These are phyloP conservation scores for Leptomonas pyrrhocoris DNA, from an alignment of 208 protist genomes.

Conservation along the genomic window DNA sequence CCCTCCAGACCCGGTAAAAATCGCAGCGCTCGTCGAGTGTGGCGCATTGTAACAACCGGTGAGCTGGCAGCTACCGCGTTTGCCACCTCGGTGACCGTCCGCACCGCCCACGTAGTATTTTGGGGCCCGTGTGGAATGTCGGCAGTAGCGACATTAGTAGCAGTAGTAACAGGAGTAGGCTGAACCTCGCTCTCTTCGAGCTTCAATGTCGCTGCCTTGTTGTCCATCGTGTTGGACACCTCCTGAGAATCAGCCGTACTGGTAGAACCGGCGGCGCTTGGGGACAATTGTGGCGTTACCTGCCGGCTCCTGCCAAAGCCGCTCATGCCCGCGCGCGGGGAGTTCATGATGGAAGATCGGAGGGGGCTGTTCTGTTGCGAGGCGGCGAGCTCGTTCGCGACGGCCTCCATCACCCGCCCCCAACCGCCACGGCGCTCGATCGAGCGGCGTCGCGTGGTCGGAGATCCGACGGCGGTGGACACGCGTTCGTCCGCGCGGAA, in stretches of 20 bases:
- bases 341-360: not conserved
- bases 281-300: not conserved
- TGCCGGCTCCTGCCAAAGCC: not conserved
- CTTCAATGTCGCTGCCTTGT: not conserved
- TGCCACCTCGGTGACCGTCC: conserved; percentile 19
- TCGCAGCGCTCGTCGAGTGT: conserved; percentile 12
- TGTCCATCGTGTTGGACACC: not conserved
- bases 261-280: not conserved
- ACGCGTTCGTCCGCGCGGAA: not conserved
- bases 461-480: not conserved
- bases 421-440: not conserved
- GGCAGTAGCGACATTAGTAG: not conserved
- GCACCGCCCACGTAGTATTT: not conserved
- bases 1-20: conserved; percentile 9
- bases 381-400: conserved; percentile 7
- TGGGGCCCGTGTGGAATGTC: not conserved
- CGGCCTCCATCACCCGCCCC: conserved; percentile 20
- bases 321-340: not conserved
- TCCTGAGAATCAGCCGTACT: not conserved
- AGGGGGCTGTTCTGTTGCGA: conserved; percentile 1
- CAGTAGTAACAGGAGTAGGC: too few relatives aligned
- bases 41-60: not conserved
- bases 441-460: not conserved
- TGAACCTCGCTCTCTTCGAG: not conserved
- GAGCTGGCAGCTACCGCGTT: conserved; percentile 9